Evolutionary conservation across 2,329 filamentous ascomycete species (phyloP).

Genomic region (Akanthomyces dipterigenus): DNA sequence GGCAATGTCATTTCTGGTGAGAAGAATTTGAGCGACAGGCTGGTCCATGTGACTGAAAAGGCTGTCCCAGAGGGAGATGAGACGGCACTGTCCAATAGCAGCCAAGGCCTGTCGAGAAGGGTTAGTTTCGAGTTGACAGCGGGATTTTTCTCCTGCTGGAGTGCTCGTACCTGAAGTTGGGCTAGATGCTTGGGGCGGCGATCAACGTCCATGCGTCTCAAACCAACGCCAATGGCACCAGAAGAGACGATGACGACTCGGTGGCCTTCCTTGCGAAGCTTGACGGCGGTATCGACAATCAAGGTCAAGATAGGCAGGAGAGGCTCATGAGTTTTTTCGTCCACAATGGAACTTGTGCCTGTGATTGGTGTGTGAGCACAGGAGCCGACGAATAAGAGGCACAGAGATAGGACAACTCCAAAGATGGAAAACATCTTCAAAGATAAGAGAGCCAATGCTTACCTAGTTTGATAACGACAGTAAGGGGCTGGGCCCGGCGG

Average conservation of each 20-base stretch:
- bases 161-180: conserved; percentile 54
- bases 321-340: conserved; percentile 91
- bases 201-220: conserved; percentile 82
- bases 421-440: neutral
- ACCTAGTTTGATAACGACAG: conserved; percentile 86
- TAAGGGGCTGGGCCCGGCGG: conserved; percentile 42
- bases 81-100: conserved; percentile 88
- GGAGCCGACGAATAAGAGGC: neutral
- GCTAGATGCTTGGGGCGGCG: conserved; percentile 86
- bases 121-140: neutral
- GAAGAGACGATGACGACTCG: conserved; percentile 94
- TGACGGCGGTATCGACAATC: conserved; percentile 90
- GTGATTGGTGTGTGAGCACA: conserved; percentile 10
- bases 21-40: conserved; percentile 87
- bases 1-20: conserved; percentile 93
- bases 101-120: conserved; percentile 60
- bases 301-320: conserved; percentile 82
- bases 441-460: conserved; percentile 26
- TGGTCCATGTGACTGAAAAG: conserved; percentile 82
- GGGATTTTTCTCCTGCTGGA: neutral
- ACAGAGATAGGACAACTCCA: neutral
- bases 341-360: conserved; percentile 99
- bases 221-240: conserved; percentile 88
- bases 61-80: conserved; percentile 94
- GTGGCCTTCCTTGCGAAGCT: conserved; percentile 83